A percentile compares a stretch with the other conserved stretches of the same genome.
phyloP scores from a whole-genome alignment of 78 protist genomes.

The Planoprotostelium fungivorum region DNA sequence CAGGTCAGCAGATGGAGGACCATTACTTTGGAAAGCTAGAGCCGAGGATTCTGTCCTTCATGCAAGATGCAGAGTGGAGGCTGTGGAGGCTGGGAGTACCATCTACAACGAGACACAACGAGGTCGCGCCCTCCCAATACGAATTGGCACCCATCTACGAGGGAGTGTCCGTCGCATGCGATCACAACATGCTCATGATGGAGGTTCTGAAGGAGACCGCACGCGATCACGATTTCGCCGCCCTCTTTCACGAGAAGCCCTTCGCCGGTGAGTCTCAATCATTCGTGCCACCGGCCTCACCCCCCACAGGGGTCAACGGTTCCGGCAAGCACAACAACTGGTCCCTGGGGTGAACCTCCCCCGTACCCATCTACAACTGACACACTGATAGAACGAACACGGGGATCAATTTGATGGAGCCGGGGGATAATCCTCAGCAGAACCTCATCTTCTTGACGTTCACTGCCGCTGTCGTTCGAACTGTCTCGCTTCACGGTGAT shows the following conservation, averaged over 20 bases:
- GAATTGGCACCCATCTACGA: conserved; percentile 89
- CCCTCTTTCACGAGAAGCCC: conserved; percentile 92
- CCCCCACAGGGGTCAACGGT: conserved; percentile 80
- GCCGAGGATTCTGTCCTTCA: conserved; percentile 50
- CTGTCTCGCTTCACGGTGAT: conserved; percentile 76
- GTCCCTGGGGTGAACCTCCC: too few relatives aligned
- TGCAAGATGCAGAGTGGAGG: conserved; percentile 71
- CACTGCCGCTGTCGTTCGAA: conserved; percentile 52
- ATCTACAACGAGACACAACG: conserved; percentile 82
- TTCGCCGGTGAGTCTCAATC: conserved; percentile 40
- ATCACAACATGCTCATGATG: conserved; percentile 89
- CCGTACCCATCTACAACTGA: too few relatives aligned
- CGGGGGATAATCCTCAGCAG: conserved; percentile 47
- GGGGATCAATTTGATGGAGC: conserved; percentile 72
- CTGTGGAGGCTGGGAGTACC: conserved; percentile 87
- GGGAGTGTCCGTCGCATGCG: conserved; percentile 61
- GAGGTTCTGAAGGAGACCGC: conserved; percentile 63
- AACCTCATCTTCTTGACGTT: conserved; percentile 58
- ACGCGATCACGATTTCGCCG: conserved; percentile 53
- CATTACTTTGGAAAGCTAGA: conserved; percentile 85
- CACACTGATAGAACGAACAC: too few relatives aligned
- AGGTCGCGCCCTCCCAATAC: conserved; percentile 94
- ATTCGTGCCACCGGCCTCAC: too few relatives aligned
- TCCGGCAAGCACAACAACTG: conserved; percentile 94
- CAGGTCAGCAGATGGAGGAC: conserved; percentile 87